Conservation (phyloP, 352 stramenopile genomes). For the Globisporangium nunn region DNA sequence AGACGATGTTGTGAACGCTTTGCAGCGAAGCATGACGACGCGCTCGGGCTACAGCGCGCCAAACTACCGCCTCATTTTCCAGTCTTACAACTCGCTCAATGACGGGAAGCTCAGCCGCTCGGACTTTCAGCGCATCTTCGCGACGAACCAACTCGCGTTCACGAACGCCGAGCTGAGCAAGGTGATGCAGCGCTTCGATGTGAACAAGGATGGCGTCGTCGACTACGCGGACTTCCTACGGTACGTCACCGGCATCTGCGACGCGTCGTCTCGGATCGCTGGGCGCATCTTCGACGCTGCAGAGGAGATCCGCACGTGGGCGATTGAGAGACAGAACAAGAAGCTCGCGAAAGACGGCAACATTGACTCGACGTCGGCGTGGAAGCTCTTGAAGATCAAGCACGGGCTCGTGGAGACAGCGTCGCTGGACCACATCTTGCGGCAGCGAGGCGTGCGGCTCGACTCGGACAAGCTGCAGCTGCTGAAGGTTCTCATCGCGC, state of each 20-base stretch:
- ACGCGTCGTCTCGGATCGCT: conserved; percentile 44
- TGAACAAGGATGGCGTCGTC: conserved; percentile 68
- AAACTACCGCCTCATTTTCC: conserved; percentile 74
- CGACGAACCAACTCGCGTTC: conserved; percentile 60
- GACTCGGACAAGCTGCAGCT: conserved; percentile 42
- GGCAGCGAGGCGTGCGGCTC: conserved; percentile 43
- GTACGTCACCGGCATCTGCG: conserved; percentile 72
- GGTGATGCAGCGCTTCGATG: conserved; percentile 75
- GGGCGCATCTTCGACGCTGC: conserved; percentile 48
- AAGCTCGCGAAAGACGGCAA: conserved; percentile 73
- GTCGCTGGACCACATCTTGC: conserved; percentile 56
- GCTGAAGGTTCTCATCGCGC: conserved; percentile 60
- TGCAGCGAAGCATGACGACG: conserved; percentile 67
- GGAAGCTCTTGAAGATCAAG: conserved; percentile 58
- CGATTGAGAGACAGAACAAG: conserved; percentile 68
- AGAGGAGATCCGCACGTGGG: conserved; percentile 62
- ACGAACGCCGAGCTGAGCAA: conserved; percentile 66
- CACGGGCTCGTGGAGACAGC: conserved; percentile 40
- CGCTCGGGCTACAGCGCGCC: conserved; percentile 48
- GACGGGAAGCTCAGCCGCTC: conserved; percentile 58
- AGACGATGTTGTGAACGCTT: conserved; percentile 50
- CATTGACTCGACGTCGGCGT: conserved; percentile 69
- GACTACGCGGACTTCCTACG: conserved; percentile 76
- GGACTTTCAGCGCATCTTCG: conserved; percentile 71
- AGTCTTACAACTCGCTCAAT: conserved; percentile 62